Conservation (phyloP, 257 asterid species). For the Echites panduratus region DNA sequence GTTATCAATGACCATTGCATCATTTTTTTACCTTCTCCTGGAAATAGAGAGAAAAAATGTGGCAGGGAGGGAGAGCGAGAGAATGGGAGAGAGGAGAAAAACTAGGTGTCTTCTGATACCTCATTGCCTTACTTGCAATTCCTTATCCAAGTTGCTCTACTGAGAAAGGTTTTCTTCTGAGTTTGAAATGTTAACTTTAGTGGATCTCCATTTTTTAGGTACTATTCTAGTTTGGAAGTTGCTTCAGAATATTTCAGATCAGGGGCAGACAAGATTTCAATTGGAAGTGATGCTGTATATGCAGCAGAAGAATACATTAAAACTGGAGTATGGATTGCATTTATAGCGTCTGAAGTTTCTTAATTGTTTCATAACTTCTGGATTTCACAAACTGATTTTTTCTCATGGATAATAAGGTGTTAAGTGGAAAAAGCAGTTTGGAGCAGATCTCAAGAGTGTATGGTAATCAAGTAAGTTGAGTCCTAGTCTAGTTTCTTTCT, state of each 20-base stretch:
- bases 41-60: neutral
- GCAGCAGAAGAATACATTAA: slow-evolving; percentile 86
- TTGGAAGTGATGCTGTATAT: slow-evolving; percentile 98
- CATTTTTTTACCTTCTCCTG: neutral
- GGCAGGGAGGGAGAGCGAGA: no score
- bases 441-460: slow-evolving; percentile 91
- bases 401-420: slow-evolving; percentile 37
- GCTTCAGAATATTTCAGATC: slow-evolving; percentile 97
- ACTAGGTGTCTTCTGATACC: neutral
- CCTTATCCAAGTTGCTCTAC: neutral
- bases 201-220: slow-evolving; percentile 33
- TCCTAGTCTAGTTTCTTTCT: neutral
- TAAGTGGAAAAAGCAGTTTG: slow-evolving; percentile 85
- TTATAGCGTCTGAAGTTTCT: neutral
- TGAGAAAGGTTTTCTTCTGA: neutral
- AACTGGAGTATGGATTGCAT: slow-evolving; percentile 50
- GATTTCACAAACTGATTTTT: slow-evolving; percentile 10
- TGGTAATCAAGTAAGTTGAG: slow-evolving; percentile 71
- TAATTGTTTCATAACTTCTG: neutral
- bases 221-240: slow-evolving; percentile 92
- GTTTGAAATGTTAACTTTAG: neutral
- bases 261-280: slow-evolving; percentile 95
- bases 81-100: neutral
- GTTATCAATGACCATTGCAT: neutral
- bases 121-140: neutral